A percentile compares a stretch with the other conserved stretches of the same genome.
These are phyloP conservation scores for Porodaedalea pini DNA, from an alignment of 1,284 basidiomycete genomes.

Conservation along the genomic window DNA sequence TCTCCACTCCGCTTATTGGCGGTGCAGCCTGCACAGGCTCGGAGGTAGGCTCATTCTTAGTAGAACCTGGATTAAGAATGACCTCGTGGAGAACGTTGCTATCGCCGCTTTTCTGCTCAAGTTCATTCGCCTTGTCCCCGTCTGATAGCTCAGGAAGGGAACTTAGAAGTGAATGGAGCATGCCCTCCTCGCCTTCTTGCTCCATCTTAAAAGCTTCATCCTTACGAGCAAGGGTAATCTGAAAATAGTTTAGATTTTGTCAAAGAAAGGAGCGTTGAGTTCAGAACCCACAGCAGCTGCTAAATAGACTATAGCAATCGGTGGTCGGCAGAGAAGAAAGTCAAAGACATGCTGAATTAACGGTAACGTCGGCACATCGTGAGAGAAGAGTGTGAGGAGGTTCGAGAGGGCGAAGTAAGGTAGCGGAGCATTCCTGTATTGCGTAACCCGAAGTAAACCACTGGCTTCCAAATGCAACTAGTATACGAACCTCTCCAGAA, in stretches of 20 bases:
- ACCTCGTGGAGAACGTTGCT: background rate
- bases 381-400: conserved; percentile 86
- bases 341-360: conserved; percentile 89
- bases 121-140: conserved; percentile 22
- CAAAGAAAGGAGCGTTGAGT: background rate
- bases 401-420: conserved; percentile 89
- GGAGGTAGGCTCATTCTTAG: conserved; percentile 27
- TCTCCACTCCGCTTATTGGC: background rate
- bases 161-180: conserved; percentile 81
- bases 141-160: conserved; percentile 60
- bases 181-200: conserved; percentile 69
- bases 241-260: conserved; percentile 7
- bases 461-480: no score
- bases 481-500: conserved; percentile 61
- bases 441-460: background rate
- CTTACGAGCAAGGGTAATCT: conserved; percentile 64
- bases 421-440: conserved; percentile 52
- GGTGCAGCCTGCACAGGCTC: background rate
- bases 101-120: conserved; percentile 9
- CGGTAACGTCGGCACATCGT: conserved; percentile 81
- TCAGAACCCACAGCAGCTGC: conserved; percentile 64
- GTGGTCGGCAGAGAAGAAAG: conserved; percentile 80
- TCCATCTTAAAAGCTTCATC: conserved; percentile 52
- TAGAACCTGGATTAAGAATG: conserved; percentile 23
- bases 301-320: conserved; percentile 78